Evolutionary conservation across 1,139 yeast genomes (phyloP), one percentile per base, ranked within the genome.

Genomic region (Geotrichum reessii): DNA sequence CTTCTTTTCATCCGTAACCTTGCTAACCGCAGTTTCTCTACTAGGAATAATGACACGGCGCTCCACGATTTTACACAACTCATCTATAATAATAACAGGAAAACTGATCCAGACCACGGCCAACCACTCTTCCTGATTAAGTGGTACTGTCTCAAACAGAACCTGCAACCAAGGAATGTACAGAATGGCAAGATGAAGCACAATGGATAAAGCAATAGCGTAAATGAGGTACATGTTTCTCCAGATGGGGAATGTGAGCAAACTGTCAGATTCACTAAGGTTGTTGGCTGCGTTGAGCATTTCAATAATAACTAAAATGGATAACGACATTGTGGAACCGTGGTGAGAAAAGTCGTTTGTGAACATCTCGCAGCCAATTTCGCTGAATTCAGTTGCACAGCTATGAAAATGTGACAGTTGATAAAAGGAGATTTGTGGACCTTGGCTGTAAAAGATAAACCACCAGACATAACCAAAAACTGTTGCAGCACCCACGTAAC

Each of bases 401-500:
- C 69, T 66, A 57, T 74, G 77, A 66, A 74, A 74, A 58, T 71
- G 72, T 4, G 75, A 68, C 42, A 75, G 64, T 61, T 74, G 72
- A 47, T 63, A 24, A 61, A 65, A 75, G 6, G 71, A 54, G 42
- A 74, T 70, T 57, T 67, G 69, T 11, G 78, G 78, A 5, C 78
- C 78, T 31, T 67, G 63, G 7, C 62, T 55, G 59, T 72, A 71
- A 55, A 62, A 65, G 54, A 74, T 58, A 64, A 74, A 75, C 68
- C 74, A 74, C 78, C 78, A 75, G 14, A 70, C 73, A 59, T 75
- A 75, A 14, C 78, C 77, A 59, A 71, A 72, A n/a, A 75, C 78
- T 12, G 78, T 75, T 3, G 77, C 78, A 47, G 64, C 61, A 28
- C 78, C 78, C 48, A 75, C 78, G 63, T 75, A 75, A 0, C 71